phyloP scores from a whole-genome alignment of 179 eudicot genomes.

The Vitellaria paradoxa region DNA sequence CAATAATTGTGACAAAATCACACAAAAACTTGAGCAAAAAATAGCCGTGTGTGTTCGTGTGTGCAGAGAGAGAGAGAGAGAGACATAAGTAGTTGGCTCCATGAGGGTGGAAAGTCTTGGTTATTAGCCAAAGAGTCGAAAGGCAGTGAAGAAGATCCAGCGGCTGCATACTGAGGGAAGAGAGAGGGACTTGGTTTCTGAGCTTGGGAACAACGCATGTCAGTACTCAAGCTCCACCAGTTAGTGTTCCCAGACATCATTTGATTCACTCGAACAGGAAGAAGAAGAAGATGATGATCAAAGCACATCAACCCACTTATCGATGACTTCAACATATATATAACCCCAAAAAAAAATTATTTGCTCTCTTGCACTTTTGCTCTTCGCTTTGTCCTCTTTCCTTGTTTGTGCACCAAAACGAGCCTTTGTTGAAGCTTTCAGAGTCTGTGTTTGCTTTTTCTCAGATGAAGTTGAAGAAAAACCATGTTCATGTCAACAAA shows the following conservation, averaged over 20 bases:
- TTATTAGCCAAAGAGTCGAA: slow-evolving; percentile 19
- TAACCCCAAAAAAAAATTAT: neutral
- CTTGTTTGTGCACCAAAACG: slow-evolving; percentile 40
- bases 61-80: slow-evolving; percentile 27
- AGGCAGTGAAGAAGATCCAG: slow-evolving; percentile 26
- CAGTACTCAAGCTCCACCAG: slow-evolving; percentile 70
- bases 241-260: slow-evolving; percentile 93
- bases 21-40: neutral
- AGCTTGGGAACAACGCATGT: slow-evolving; percentile 34
- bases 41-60: neutral
- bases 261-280: neutral
- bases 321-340: neutral
- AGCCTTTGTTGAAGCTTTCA: slow-evolving; percentile 35
- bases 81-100: slow-evolving; percentile 84
- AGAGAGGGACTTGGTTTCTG: slow-evolving; percentile 41
- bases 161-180: slow-evolving; percentile 37
- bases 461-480: slow-evolving; percentile 37
- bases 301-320: slow-evolving; percentile 2
- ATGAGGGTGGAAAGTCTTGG: slow-evolving; percentile 67
- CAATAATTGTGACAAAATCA: neutral
- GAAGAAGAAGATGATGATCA: neutral
- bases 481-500: slow-evolving; percentile 35
- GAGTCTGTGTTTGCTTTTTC: slow-evolving; percentile 41
- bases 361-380: neutral
- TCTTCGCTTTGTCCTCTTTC: slow-evolving; percentile 30